Base-by-base conservation (phyloP, 2,329 filamentous ascomycete species). In the Apiospora rasikravindrae region DNA sequence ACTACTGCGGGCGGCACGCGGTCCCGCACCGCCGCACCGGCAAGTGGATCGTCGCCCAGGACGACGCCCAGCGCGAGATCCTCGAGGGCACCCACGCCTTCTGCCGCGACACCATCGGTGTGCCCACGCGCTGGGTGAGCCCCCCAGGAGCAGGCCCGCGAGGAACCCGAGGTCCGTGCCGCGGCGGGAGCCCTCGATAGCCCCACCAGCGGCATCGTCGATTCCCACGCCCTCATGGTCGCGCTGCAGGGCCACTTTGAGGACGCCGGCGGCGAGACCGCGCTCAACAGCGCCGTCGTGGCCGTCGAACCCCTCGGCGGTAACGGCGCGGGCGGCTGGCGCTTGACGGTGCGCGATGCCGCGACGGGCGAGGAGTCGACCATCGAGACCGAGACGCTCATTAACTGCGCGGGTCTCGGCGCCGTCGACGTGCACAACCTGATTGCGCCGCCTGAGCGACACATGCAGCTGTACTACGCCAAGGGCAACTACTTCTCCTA, bases 401-500 rank as follows among this genome's bases (percentile, higher is more conserved):
- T 98, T 78, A 99, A 98, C 83, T 90, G 92, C 1, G 96, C 96
- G 0, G 96, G 96, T 0, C 89, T 98, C 22, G 90, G 89, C 73
- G 94, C 95, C 26, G 92, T 92, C 69, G 84, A 84, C 29, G 85
- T 98, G 64, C 92, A 93, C 78, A 99, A 98, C 84, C 92, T 95
- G 88, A 89, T 98, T 49, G 86, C 94, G 0, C 90, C 92, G 0
- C 76, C 83, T 0, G 81, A 84, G 0, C 83, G 88, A 6, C 90
- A 90, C 69, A 84, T 85, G 51, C 88, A 82, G 33, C 88, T 94
- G 6, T 93, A 89, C 85, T 98, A 93, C 83, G 96, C 96, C 73
- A 99, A 99, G 84, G 96, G 96, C 0, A 96, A 94, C 73, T 99
- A 99, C 85, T 98, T 97, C 84, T 93, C 92, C 42, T 98, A 98